These are phyloP conservation scores for Talaromyces atroroseus DNA, from an alignment of 2,329 filamentous ascomycete genomes.

Conservation along the genomic window DNA sequence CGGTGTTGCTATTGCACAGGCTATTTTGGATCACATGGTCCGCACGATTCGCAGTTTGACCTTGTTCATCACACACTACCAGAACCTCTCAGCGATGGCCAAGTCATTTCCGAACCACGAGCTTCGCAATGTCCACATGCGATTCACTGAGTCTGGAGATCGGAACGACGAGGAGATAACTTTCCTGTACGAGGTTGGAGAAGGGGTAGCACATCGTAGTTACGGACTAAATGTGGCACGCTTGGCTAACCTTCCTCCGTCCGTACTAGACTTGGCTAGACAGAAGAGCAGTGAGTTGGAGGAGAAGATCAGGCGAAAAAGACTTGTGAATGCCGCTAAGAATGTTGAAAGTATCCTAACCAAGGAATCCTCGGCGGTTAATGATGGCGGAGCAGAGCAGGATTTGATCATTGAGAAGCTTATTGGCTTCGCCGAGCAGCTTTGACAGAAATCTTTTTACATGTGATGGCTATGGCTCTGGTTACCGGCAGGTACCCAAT, in stretches of 20 bases:
- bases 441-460: background rate
- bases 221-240: slow-evolving; percentile 93
- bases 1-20: slow-evolving; percentile 89
- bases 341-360: slow-evolving; percentile 26
- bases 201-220: slow-evolving; percentile 86
- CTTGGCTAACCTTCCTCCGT: slow-evolving; percentile 71
- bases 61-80: slow-evolving; percentile 97
- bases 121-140: slow-evolving; percentile 89
- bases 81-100: slow-evolving; percentile 71
- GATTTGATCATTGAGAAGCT: slow-evolving; percentile 27
- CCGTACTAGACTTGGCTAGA: slow-evolving; percentile 73
- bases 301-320: slow-evolving; percentile 60
- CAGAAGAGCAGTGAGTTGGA: slow-evolving; percentile 77
- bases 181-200: slow-evolving; percentile 86
- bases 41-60: slow-evolving; percentile 69
- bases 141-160: slow-evolving; percentile 58
- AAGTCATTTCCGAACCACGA: slow-evolving; percentile 60
- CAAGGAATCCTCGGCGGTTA: slow-evolving; percentile 6
- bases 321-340: slow-evolving; percentile 42
- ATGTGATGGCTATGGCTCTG: background rate
- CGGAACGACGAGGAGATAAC: slow-evolving; percentile 72
- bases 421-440: slow-evolving; percentile 11
- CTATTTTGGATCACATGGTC: slow-evolving; percentile 80
- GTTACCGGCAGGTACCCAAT: background rate
- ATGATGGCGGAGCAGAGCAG: slow-evolving; percentile 8